A percentile compares a stretch with the other conserved stretches of the same genome.
Conservation (phyloP, 2,329 filamentous ascomycete genomes). For the Xylariaceae sp. region DNA sequence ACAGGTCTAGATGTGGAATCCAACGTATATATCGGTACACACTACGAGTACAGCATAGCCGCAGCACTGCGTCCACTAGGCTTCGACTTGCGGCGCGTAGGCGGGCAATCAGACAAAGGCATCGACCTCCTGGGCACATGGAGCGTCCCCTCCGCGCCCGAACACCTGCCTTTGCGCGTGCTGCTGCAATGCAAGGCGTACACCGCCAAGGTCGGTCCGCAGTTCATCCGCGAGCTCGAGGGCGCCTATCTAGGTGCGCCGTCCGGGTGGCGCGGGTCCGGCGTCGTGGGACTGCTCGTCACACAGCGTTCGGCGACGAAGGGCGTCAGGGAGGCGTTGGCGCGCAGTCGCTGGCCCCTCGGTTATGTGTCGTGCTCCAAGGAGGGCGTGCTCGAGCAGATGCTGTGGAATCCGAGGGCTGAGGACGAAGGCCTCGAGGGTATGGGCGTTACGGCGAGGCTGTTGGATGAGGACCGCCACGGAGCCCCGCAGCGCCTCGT, state of each 20-base stretch:
- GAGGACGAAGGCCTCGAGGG: slow-evolving; percentile 68
- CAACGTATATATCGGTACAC: slow-evolving; percentile 73
- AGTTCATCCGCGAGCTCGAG: slow-evolving; percentile 75
- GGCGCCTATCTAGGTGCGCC: slow-evolving; percentile 80
- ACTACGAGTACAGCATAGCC: slow-evolving; percentile 76
- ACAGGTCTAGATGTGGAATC: slow-evolving; percentile 60
- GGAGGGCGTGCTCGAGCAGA: slow-evolving; percentile 67
- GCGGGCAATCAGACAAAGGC: slow-evolving; percentile 71
- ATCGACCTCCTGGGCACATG: slow-evolving; percentile 79
- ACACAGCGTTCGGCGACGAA: slow-evolving; percentile 74
- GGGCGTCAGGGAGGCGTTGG: slow-evolving; percentile 77
- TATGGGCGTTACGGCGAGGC: slow-evolving; percentile 53
- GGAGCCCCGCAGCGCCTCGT: slow-evolving; percentile 51
- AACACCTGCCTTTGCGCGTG: slow-evolving; percentile 49
- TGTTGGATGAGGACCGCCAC: slow-evolving; percentile 26
- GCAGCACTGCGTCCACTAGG: slow-evolving; percentile 63
- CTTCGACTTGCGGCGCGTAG: slow-evolving; percentile 72
- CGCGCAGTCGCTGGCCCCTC: slow-evolving; percentile 72
- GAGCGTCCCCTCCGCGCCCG: slow-evolving; percentile 57
- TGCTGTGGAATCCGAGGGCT: slow-evolving; percentile 75
- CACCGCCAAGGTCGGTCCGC: slow-evolving; percentile 56
- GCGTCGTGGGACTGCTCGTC: slow-evolving; percentile 75
- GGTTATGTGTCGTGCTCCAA: slow-evolving; percentile 69
- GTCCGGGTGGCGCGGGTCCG: slow-evolving; percentile 69
- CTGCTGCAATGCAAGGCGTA: slow-evolving; percentile 73